Evolutionary conservation across 495 filamentous ascomycete species (phyloP).

Genomic region (Penicillium turbatum): DNA sequence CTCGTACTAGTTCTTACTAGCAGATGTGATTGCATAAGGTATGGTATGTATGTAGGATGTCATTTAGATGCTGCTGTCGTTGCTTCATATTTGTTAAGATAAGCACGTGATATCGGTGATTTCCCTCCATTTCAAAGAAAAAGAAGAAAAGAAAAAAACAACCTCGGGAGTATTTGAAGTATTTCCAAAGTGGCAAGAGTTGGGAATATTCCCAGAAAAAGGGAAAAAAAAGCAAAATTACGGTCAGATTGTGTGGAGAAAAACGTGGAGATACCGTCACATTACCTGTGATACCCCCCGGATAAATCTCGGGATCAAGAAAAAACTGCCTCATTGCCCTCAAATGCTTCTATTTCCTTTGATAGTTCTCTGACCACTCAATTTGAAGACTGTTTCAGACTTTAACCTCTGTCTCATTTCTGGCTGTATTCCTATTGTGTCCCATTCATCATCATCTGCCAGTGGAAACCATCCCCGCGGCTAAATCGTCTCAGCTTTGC

Average conservation of each 20-base stretch:
- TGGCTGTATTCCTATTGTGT: background rate
- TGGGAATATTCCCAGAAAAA: too few relatives aligned
- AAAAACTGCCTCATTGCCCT: background rate
- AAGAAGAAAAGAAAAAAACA: too few relatives aligned
- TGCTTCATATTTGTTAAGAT: too few relatives aligned
- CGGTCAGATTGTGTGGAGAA: background rate
- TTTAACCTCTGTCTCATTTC: background rate
- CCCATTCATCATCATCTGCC: background rate
- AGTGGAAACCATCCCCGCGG: background rate
- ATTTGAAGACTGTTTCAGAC: background rate
- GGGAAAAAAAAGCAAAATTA: background rate
- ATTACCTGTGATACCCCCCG: background rate
- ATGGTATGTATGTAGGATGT: too few relatives aligned
- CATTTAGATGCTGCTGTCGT: too few relatives aligned
- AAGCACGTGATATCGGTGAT: too few relatives aligned
- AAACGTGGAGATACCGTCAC: constrained; percentile 1
- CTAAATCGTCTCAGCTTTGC: background rate
- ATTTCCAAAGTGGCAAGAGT: too few relatives aligned
- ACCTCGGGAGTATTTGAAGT: too few relatives aligned
- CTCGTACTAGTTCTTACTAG: too few relatives aligned
- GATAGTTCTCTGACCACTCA: background rate
- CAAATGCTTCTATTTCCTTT: background rate
- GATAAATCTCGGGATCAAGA: constrained; percentile 2
- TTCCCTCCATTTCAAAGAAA: too few relatives aligned
- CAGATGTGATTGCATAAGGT: too few relatives aligned